Base-by-base conservation (phyloP, 2,329 filamentous ascomycete species). In the Endoconidiophora polonica region DNA sequence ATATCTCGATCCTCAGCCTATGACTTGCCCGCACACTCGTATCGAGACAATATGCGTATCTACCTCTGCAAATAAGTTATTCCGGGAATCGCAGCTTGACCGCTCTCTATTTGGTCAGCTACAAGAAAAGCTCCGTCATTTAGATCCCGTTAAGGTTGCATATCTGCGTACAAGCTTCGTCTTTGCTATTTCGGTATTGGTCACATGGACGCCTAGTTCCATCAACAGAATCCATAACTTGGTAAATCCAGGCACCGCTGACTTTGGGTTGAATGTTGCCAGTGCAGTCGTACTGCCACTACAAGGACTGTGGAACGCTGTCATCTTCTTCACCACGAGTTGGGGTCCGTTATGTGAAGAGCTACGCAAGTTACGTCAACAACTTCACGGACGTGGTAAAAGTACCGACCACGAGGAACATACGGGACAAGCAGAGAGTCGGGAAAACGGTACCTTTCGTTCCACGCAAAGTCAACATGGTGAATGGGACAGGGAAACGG, bases 261-360 rank as follows among this genome's bases (percentile, higher is more conserved):
- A 70, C 52, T 88, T 78, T 59, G 73, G 71, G 9, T 74, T 86
- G 46, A 81, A 83, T 59, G 72, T 86, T 46, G 73, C 76, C 1
- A 79, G 80, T 5, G 79, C 81, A 2, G 69, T 84, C 1, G 83
- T 88, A 0, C 68, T 90, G 3, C 83, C 85, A 0, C 68, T 86
- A 1, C 85, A 90, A 61, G 85, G 85, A 0, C 74, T 86, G 29
- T 88, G 84, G 83, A 90, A 90, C 59, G 74, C 78, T 26, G 66
- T 85, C 48, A 85, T 91, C 50, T 90, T 87, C 63, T 75, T 83
- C 53, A 73, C 74, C 4, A 83, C 82, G 1, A 84, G 71, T 55
- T 72, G 68, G 65, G 45, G 20, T 0, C 56, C 64, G 40, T 64
- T 70, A 49, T 67, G 63, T 44, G 47, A 53, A 39, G 51, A 49